These are phyloP conservation scores for Cucurbita moschata DNA, from an alignment of 306 rosid genomes.

Conservation along the genomic window DNA sequence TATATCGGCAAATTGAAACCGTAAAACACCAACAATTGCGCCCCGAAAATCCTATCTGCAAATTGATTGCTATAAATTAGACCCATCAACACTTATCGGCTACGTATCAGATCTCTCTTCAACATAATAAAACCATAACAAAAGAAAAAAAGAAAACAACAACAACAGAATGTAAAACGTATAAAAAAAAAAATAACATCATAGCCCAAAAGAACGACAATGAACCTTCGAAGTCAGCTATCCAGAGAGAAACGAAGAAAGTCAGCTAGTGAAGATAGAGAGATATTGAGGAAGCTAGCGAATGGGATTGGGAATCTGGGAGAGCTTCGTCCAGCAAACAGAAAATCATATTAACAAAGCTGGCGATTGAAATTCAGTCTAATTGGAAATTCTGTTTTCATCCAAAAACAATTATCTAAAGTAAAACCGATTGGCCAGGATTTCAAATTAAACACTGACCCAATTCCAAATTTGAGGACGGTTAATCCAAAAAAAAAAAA, in stretches of 20 bases:
- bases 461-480: background rate
- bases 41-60: slow-evolving; percentile 11
- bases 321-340: background rate
- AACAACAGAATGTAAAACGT: background rate
- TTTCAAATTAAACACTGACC: background rate
- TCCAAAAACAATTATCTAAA: background rate
- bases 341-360: background rate
- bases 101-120: background rate
- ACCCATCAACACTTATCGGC: background rate
- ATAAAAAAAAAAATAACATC: background rate
- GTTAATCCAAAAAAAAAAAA: background rate
- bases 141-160: too few species aligned
- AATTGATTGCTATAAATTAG: background rate
- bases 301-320: background rate
- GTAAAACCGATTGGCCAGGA: background rate
- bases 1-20: slow-evolving; percentile 14
- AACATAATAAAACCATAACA: background rate
- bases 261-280: background rate
- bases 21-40: background rate
- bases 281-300: background rate
- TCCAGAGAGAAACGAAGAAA: background rate
- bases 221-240: background rate
- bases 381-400: background rate
- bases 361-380: background rate
- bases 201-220: background rate